Evolutionary conservation across 768 basidiomycete genomes (phyloP).

Genomic region (Tylopilus sp.): DNA sequence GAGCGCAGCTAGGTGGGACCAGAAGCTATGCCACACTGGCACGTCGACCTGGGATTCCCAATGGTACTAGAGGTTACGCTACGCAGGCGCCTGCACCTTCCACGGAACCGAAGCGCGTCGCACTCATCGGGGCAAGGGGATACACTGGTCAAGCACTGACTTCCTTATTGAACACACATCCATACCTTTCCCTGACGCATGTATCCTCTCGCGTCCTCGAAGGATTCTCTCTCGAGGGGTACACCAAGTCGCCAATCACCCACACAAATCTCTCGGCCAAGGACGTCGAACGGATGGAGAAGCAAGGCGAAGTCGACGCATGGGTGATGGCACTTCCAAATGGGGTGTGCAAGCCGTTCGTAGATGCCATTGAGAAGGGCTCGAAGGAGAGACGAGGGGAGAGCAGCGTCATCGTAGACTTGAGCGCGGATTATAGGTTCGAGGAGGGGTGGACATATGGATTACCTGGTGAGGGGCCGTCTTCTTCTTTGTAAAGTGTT

Average conservation of each 20-base stretch:
- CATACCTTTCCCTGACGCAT: constrained; percentile 85
- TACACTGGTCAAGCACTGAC: constrained; percentile 94
- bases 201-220: constrained; percentile 95
- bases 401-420: constrained; percentile 79
- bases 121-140: constrained; percentile 92
- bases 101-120: constrained; percentile 82
- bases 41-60: constrained; percentile 36
- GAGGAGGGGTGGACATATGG: constrained; percentile 97
- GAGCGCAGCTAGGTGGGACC: constrained; percentile 18
- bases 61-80: constrained; percentile 72
- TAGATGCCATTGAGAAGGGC: constrained; percentile 87
- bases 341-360: constrained; percentile 93
- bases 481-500: constrained; percentile 30
- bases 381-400: constrained; percentile 47
- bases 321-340: constrained; percentile 99
- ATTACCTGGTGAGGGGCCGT: constrained; percentile 86
- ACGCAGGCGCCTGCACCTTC: constrained; percentile 49
- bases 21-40: constrained; percentile 21
- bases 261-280: constrained; percentile 78
- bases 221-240: constrained; percentile 74
- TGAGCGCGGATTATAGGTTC: constrained; percentile 94
- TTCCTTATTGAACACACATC: constrained; percentile 82
- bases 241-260: constrained; percentile 67
- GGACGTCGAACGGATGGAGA: constrained; percentile 88
- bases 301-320: constrained; percentile 86